Percentiles rank a stretch among this genome's conserved stretches.
These are phyloP conservation scores for Gynostemma pentaphyllum DNA, from an alignment of 306 rosid species.

Conservation along the genomic window DNA sequence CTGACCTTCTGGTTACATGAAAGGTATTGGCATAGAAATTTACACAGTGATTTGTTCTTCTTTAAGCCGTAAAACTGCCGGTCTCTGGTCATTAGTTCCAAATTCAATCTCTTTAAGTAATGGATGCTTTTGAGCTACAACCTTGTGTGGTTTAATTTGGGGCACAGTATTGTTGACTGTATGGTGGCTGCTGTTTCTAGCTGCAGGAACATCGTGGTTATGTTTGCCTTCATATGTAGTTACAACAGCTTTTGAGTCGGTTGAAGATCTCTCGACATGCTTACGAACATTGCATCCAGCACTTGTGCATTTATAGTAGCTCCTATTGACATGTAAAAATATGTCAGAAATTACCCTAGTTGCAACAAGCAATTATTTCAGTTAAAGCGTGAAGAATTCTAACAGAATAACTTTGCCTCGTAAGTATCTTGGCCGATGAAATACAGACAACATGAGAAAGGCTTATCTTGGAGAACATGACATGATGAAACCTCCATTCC, in stretches of 20 bases:
- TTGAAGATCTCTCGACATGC: conserved; percentile 91
- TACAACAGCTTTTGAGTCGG: conserved; percentile 81
- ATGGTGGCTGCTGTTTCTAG: conserved; percentile 86
- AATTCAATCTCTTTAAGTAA: conserved; percentile 42
- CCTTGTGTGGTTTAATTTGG: conserved; percentile 31
- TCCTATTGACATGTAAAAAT: conserved; percentile 38
- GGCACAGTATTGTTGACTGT: conserved; percentile 35
- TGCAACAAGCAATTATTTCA: neutral
- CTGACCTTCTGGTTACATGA: conserved; percentile 12
- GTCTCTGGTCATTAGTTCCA: conserved; percentile 49
- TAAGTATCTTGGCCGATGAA: neutral
- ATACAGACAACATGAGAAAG: neutral
- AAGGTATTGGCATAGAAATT: conserved; percentile 3
- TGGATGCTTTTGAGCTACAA: conserved; percentile 43
- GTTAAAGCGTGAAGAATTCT: neutral
- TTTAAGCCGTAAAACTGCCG: conserved; percentile 54
- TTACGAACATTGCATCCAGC: conserved; percentile 90
- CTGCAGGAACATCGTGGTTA: conserved; percentile 81
- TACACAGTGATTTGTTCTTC: conserved; percentile 57
- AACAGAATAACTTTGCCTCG: neutral
- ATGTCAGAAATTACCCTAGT: conserved; percentile 7
- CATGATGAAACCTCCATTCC: neutral
- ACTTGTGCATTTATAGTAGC: conserved; percentile 90
- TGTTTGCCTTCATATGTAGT: conserved; percentile 92
- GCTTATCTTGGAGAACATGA: neutral